Conservation (phyloP, 805 yeast species). For the Wickerhamomyces sydowiorum region DNA sequence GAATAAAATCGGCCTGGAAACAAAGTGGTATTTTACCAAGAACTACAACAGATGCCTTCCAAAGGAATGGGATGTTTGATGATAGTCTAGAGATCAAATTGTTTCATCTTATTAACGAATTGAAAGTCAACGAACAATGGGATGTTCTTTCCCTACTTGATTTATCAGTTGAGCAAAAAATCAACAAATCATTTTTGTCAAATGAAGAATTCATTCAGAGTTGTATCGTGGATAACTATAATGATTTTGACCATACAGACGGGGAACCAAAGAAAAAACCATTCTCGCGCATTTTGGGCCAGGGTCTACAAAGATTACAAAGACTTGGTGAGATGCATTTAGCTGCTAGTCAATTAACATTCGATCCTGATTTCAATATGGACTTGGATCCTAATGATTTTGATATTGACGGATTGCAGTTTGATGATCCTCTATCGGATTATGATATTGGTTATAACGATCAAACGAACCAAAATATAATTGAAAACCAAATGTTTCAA, state of each 20-base stretch:
- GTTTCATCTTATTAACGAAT: slow-evolving; percentile 35
- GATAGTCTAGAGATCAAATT: slow-evolving; percentile 36
- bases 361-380: not conserved
- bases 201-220: slow-evolving; percentile 58
- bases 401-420: slow-evolving; percentile 4
- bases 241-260: slow-evolving; percentile 15
- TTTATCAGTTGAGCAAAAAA: slow-evolving; percentile 37
- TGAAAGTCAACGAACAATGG: slow-evolving; percentile 53
- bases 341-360: slow-evolving; percentile 1
- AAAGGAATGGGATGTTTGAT: slow-evolving; percentile 27
- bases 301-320: slow-evolving; percentile 18
- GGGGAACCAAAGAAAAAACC: slow-evolving; percentile 19
- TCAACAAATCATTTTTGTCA: slow-evolving; percentile 40
- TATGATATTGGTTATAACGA: not conserved
- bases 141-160: slow-evolving; percentile 49
- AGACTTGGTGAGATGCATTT: slow-evolving; percentile 16
- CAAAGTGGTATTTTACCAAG: slow-evolving; percentile 36
- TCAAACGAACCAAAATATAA: not conserved
- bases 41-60: slow-evolving; percentile 21
- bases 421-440: slow-evolving; percentile 1
- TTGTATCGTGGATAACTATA: slow-evolving; percentile 42
- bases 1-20: slow-evolving; percentile 38
- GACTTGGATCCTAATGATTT: slow-evolving; percentile 2
- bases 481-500: not conserved
- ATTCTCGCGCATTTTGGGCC: slow-evolving; percentile 21